phyloP scores from a whole-genome alignment of 2,329 filamentous ascomycete species.

The Xylariaceae sp. region DNA sequence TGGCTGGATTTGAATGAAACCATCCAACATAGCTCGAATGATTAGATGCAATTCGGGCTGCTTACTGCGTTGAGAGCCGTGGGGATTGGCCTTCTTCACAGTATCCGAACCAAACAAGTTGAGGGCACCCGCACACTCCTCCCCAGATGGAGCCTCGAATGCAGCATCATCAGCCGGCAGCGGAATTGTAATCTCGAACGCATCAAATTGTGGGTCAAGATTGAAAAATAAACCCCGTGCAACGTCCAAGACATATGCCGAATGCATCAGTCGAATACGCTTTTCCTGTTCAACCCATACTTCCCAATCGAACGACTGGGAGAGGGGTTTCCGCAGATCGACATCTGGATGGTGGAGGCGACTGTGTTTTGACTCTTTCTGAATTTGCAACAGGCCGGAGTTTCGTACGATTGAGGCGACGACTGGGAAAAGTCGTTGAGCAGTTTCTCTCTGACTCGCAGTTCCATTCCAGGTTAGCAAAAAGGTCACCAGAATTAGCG shows the following conservation, averaged over 20 bases:
- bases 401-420: slow-evolving; percentile 53
- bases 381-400: slow-evolving; percentile 50
- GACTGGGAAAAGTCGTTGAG: slow-evolving; percentile 52
- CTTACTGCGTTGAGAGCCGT: slow-evolving; percentile 57
- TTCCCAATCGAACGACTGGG: slow-evolving; percentile 57
- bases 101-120: slow-evolving; percentile 54
- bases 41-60: slow-evolving; percentile 60
- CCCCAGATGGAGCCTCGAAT: slow-evolving; percentile 59
- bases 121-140: slow-evolving; percentile 59
- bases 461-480: slow-evolving; percentile 67
- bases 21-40: slow-evolving; percentile 55
- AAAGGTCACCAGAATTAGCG: slow-evolving; percentile 55
- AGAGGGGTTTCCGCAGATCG: slow-evolving; percentile 40
- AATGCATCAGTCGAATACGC: slow-evolving; percentile 58
- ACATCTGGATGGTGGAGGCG: slow-evolving; percentile 54
- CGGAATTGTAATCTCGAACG: slow-evolving; percentile 59
- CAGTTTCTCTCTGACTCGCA: slow-evolving; percentile 56
- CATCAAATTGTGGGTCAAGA: slow-evolving; percentile 54
- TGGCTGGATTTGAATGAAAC: slow-evolving; percentile 53
- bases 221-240: slow-evolving; percentile 69
- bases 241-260: slow-evolving; percentile 58
- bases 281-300: slow-evolving; percentile 67
- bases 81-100: slow-evolving; percentile 51
- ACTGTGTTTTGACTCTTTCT: slow-evolving; percentile 47
- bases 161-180: slow-evolving; percentile 67